Evolutionary conservation across 169 alveolate genomes (phyloP).

Genomic region (Theileria annulata): DNA sequence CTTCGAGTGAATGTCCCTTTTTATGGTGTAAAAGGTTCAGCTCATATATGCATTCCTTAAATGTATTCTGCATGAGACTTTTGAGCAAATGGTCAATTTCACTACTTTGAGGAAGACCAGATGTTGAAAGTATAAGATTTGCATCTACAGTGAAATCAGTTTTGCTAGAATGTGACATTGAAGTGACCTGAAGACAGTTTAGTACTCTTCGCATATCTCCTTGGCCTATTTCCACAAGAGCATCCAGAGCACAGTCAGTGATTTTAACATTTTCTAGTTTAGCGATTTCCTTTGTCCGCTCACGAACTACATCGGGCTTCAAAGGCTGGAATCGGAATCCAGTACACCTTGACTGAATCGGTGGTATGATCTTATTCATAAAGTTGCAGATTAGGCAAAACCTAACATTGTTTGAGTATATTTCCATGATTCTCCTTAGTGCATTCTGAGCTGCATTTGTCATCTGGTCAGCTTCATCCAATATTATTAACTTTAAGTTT

Average conservation of each 20-base stretch:
- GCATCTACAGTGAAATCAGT: conserved; percentile 72
- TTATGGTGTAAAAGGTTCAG: conserved; percentile 71
- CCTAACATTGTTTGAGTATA: conserved; percentile 93
- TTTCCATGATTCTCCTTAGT: conserved; percentile 97
- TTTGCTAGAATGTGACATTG: conserved; percentile 68
- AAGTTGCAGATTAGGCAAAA: conserved; percentile 97
- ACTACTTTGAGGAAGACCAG: conserved; percentile 87
- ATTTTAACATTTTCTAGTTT: conserved; percentile 81
- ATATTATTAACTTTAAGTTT: conserved; percentile 87
- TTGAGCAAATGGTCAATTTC: conserved; percentile 80
- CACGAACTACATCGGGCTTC: conserved; percentile 75
- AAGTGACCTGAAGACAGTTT: conserved; percentile 91
- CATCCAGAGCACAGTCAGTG: conserved; percentile 83
- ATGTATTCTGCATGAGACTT: conserved; percentile 72
- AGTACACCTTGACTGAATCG: conserved; percentile 97
- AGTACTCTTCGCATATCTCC: conserved; percentile 98
- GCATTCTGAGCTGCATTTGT: conserved; percentile 97
- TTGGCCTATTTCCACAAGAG: conserved; percentile 88
- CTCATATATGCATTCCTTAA: conserved; percentile 78
- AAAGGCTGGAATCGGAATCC: conserved; percentile 92
- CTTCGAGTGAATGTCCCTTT: conserved; percentile 88
- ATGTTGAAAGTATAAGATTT: conserved; percentile 80
- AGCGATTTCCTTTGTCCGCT: conserved; percentile 85
- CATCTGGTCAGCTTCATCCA: conserved; percentile 99
- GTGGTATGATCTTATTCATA: conserved; percentile 94